phyloP scores from a whole-genome alignment of 1,284 basidiomycete species.

The Cutaneotrichosporon sp. region DNA sequence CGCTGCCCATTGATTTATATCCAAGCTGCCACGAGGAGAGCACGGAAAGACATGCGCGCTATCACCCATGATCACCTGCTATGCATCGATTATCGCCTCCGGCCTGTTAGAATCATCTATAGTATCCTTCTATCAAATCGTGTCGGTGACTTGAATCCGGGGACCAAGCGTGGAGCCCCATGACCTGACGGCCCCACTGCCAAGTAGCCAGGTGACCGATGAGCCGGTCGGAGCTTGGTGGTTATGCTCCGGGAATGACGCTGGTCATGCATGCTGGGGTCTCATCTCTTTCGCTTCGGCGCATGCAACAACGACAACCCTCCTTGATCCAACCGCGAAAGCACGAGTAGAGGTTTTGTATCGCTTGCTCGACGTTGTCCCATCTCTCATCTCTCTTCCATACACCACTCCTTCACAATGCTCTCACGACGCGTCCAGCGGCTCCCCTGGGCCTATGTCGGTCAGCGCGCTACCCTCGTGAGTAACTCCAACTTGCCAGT shows the following conservation, averaged over 20 bases:
- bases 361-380: not conserved
- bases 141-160: not conserved
- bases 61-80: no score
- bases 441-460: not conserved
- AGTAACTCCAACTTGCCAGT: not conserved
- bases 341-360: not conserved
- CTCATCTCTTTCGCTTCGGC: not conserved
- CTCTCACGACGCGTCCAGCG: constrained; percentile 13
- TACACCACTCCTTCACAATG: constrained; percentile 16
- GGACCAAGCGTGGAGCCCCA: not conserved
- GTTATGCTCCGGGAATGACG: constrained; percentile 4
- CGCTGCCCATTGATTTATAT: no score
- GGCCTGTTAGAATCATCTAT: no score
- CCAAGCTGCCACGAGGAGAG: no score
- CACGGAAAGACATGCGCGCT: no score
- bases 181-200: not conserved
- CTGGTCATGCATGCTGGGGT: no score
- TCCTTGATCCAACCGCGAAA: no score
- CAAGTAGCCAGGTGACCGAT: not conserved
- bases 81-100: no score
- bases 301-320: not conserved
- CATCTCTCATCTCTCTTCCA: not conserved
- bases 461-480: constrained; percentile 6
- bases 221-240: constrained; percentile 7
- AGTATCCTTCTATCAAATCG: no score